Evolutionary conservation across 257 asterid species (phyloP), one percentile per base, ranked within the genome.

Genomic region (Solanum piurae): DNA sequence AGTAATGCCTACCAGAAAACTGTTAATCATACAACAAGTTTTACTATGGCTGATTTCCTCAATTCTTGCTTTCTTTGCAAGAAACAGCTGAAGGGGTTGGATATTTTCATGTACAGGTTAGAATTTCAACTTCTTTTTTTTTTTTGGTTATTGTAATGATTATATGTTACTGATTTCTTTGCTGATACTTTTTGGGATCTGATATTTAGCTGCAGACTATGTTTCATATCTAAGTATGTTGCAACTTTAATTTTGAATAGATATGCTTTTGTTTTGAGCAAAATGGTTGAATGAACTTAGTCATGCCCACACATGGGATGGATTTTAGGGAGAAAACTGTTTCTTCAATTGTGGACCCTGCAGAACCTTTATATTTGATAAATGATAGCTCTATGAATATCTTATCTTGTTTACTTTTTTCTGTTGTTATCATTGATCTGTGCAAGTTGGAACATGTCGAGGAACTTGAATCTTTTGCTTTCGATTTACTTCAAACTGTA

Each of bases 41-140:
- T 90, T 87, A 73, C 6, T 66, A 79, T 72, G 37, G 89, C 91
- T 25, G 94, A 89, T 92, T 95, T 94, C 93, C 91, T 95, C 75
- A 91, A 87, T 84, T 92, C 95, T 37, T 95, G 98, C 93, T 93
- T 91, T 91, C 94, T 94, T 46, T 96, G 98, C 91, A 83, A 91
- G 91, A 96, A 96, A 93, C 87, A 85, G 94, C 98, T 96, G 88
- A 93, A 96, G 58, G 98, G 98, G 21, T 87, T 96, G 95, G 98
- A 96, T 89, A 95, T 96, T 89, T 96, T 93, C 89, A 96, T 96
- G 96, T 96, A 96, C 94, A 96, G 98, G 98, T 95, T 92, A 62
- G 69, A 16, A 83, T 18, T 86, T 62, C 21, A 52, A 0, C 20
- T 84, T 25, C 72, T 55, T 23, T n/a, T 89, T 23, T n/a, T 89